Evolutionary conservation across 2,329 filamentous ascomycete species (phyloP).

Genomic region (Aspergillus piperis): DNA sequence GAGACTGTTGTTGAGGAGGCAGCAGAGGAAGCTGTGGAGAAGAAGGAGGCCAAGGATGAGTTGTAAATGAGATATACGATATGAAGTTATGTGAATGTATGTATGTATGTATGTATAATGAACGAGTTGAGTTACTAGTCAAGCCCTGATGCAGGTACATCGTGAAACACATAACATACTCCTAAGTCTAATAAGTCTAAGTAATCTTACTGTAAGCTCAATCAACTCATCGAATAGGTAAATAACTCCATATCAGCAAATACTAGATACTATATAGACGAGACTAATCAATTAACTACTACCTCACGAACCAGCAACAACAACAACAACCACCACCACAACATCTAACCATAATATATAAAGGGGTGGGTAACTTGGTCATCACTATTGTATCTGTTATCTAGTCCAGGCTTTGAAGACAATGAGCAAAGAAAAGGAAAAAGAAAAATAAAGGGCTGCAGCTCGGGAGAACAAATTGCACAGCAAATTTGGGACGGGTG

Average conservation of each 20-base stretch:
- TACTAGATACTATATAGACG: neutral
- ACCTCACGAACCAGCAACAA: neutral
- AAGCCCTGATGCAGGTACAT: neutral
- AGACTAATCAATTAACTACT: neutral
- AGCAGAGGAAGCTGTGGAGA: slow-evolving; percentile 12
- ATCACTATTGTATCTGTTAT: slow-evolving; percentile 28
- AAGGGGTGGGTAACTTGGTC: slow-evolving; percentile 13
- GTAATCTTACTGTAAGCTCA: too few relatives aligned
- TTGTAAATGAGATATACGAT: slow-evolving; percentile 22
- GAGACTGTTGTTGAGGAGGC: slow-evolving; percentile 9
- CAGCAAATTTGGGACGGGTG: slow-evolving; percentile 37
- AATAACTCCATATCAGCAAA: too few relatives aligned
- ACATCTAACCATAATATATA: neutral
- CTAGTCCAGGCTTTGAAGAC: slow-evolving; percentile 19
- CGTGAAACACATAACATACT: neutral
- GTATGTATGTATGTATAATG: slow-evolving; percentile 3
- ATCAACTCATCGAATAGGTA: too few relatives aligned
- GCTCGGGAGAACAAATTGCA: slow-evolving; percentile 15
- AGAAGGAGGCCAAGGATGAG: slow-evolving; percentile 31
- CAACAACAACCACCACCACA: neutral
- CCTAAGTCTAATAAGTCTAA: neutral
- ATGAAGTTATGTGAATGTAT: slow-evolving; percentile 18
- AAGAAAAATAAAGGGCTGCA: neutral
- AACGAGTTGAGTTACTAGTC: slow-evolving; percentile 1
- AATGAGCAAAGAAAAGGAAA: too few relatives aligned